These are phyloP conservation scores for Dactylellina drechsleri DNA, from an alignment of 2,329 filamentous ascomycete species.

Conservation along the genomic window DNA sequence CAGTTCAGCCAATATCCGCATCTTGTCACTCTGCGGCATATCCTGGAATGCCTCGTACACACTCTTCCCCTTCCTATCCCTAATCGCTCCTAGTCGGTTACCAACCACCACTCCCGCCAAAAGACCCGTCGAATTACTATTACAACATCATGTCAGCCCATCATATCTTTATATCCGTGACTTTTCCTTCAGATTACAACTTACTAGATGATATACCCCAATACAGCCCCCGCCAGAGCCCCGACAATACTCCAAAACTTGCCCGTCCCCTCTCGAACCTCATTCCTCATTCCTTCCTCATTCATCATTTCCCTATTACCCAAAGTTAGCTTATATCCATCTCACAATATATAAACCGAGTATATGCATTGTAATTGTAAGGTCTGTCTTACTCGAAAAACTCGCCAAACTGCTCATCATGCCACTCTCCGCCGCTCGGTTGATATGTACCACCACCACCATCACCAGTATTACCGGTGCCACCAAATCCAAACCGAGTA, in stretches of 20 bases:
- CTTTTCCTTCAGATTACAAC: no score
- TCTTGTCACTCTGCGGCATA: conserved; percentile 82
- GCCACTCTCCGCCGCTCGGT: conserved; percentile 36
- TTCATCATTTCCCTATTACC: conserved; percentile 45
- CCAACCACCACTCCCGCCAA: conserved; percentile 90
- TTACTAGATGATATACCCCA: conserved; percentile 83
- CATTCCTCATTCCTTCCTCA: conserved; percentile 33
- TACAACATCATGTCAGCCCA: background rate
- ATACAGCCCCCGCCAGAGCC: conserved; percentile 82
- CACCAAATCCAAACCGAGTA: background rate
- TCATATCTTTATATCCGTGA: no score
- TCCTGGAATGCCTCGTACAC: conserved; percentile 91
- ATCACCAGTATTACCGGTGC: background rate
- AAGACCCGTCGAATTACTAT: conserved; percentile 84
- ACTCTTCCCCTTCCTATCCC: conserved; percentile 92
- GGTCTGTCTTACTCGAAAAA: conserved; percentile 43
- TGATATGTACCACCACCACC: conserved; percentile 14
- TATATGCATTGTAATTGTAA: no score
- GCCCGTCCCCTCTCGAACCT: conserved; percentile 67
- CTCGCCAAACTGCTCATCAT: conserved; percentile 50
- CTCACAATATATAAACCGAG: background rate
- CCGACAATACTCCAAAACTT: conserved; percentile 90
- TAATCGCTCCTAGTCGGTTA: conserved; percentile 84
- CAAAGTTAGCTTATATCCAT: background rate
- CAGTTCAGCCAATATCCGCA: conserved; percentile 63